Evolutionary conservation across 805 yeast species (phyloP).

Genomic region (Yueomyces sinensis): DNA sequence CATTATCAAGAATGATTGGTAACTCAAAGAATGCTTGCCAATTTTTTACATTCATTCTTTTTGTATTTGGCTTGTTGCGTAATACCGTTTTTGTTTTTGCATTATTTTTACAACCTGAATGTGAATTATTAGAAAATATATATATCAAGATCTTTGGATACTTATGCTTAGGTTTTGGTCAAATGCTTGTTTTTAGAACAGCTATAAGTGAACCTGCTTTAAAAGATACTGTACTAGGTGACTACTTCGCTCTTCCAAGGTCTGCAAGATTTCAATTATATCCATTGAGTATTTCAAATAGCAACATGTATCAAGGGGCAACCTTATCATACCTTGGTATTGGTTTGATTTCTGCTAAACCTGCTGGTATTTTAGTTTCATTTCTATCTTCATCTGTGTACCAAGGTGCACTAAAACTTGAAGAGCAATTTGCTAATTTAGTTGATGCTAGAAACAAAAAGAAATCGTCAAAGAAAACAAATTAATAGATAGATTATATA

Average conservation of each 20-base stretch:
- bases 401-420: constrained; percentile 69
- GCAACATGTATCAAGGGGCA: constrained; percentile 97
- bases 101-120: constrained; percentile 55
- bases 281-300: constrained; percentile 83
- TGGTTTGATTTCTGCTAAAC: constrained; percentile 77
- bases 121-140: constrained; percentile 32
- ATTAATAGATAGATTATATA: no score
- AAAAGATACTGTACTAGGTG: constrained; percentile 94
- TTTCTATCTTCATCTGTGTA: constrained; percentile 71
- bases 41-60: constrained; percentile 67
- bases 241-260: constrained; percentile 94
- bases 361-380: constrained; percentile 72
- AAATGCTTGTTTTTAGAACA: constrained; percentile 60
- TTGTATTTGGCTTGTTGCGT: constrained; percentile 70
- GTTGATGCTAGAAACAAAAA: constrained; percentile 69
- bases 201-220: constrained; percentile 91
- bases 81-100: constrained; percentile 68
- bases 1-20: constrained; percentile 62
- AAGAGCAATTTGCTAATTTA: constrained; percentile 90
- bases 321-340: constrained; percentile 82
- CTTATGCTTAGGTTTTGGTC: constrained; percentile 50
- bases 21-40: constrained; percentile 73
- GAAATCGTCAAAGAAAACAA: constrained; percentile 13
- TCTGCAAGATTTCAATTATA: constrained; percentile 77
- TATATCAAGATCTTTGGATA: constrained; percentile 39